Percentiles rank a stretch among this genome's conserved stretches.
Conservation (phyloP, 768 basidiomycete species). For the Lentinula lateritia region DNA sequence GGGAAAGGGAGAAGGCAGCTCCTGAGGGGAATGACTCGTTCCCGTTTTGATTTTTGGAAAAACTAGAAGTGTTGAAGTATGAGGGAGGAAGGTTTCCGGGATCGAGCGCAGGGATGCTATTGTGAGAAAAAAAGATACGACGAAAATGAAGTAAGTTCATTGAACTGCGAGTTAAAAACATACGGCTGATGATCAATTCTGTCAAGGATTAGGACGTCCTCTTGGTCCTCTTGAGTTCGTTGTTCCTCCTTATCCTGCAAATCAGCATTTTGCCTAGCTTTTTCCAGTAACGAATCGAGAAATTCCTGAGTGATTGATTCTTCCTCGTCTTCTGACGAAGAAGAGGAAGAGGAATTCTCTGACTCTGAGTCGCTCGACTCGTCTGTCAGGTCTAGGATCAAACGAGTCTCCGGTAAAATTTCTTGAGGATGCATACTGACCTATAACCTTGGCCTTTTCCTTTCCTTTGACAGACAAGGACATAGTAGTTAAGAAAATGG, state of each 20-base stretch:
- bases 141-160: neutral
- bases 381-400: slow-evolving; percentile 7
- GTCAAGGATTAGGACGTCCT: slow-evolving; percentile 50
- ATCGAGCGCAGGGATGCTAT: slow-evolving; percentile 51
- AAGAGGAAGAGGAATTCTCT: slow-evolving; percentile 25
- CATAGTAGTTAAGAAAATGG: neutral
- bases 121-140: neutral
- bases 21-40: slow-evolving; percentile 20
- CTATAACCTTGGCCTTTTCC: slow-evolving; percentile 40
- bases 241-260: slow-evolving; percentile 24
- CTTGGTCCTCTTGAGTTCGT: slow-evolving; percentile 25
- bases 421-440: slow-evolving; percentile 12
- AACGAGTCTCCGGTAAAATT: neutral
- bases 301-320: slow-evolving; percentile 50
- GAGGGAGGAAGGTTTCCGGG: slow-evolving; percentile 58
- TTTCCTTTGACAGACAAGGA: slow-evolving; percentile 20
- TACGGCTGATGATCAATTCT: slow-evolving; percentile 17
- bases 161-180: neutral
- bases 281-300: slow-evolving; percentile 57
- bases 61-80: slow-evolving; percentile 41
- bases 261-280: slow-evolving; percentile 48
- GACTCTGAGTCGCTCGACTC: slow-evolving; percentile 23
- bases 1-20: slow-evolving; percentile 36
- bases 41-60: neutral
- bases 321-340: slow-evolving; percentile 31